These are phyloP conservation scores for Fraxinus dipetala DNA, from an alignment of 305 asterid genomes.

Conservation along the genomic window DNA sequence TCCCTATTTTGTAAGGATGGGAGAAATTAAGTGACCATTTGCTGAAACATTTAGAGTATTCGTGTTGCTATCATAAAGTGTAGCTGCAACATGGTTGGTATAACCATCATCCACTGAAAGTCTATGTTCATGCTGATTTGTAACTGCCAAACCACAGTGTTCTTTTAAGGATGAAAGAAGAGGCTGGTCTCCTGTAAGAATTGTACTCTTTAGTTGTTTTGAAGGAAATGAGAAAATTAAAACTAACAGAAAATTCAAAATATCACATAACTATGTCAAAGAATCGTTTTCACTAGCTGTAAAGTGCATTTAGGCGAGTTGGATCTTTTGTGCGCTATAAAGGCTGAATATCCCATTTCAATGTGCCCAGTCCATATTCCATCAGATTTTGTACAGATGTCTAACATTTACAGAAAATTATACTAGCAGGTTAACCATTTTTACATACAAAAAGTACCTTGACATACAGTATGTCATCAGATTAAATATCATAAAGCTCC, in stretches of 20 bases:
- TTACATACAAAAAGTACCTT: not conserved
- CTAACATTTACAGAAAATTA: conserved; percentile 32
- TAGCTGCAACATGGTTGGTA: conserved; percentile 20
- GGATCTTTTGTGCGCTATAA: conserved; percentile 56
- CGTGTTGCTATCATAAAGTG: conserved; percentile 24
- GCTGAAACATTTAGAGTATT: conserved; percentile 8
- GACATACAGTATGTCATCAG: not conserved
- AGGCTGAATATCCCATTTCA: conserved; percentile 66
- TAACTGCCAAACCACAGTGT: conserved; percentile 49
- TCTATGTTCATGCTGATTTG: conserved; percentile 29
- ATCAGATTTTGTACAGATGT: conserved; percentile 34
- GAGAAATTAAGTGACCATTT: conserved; percentile 13
- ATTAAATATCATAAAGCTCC: conserved; percentile 1
- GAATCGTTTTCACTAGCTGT: conserved; percentile 43
- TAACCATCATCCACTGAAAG: conserved; percentile 24
- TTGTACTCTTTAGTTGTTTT: conserved; percentile 65
- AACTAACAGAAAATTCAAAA: conserved; percentile 10
- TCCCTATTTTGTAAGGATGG: not conserved
- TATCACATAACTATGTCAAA: conserved; percentile 12
- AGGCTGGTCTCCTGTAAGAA: conserved; percentile 47
- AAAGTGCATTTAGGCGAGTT: conserved; percentile 38
- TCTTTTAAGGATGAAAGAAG: conserved; percentile 51
- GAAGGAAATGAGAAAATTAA: conserved; percentile 25
- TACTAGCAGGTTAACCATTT: conserved; percentile 1
- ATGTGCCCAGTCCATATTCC: conserved; percentile 39